Evolutionary conservation across 805 yeast genomes (phyloP).

Genomic region (Nematodospora valgi): DNA sequence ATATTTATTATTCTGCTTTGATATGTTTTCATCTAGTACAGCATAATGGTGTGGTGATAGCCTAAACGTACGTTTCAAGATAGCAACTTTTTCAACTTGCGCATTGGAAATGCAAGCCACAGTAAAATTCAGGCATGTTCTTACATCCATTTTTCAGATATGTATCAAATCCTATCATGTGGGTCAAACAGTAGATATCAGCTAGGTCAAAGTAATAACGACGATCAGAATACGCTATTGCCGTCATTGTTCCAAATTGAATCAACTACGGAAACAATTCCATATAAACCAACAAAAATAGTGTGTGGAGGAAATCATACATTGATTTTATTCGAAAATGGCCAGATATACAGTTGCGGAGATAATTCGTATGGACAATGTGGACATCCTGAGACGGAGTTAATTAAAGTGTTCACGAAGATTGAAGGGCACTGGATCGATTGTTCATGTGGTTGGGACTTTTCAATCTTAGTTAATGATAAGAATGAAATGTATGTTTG

Average conservation of each 20-base stretch:
- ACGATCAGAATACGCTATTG: slow-evolving; percentile 35
- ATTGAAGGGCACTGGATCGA: slow-evolving; percentile 36
- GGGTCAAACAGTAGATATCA: slow-evolving; percentile 87
- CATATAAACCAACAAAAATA: slow-evolving; percentile 38
- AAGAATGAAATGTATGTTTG: slow-evolving; percentile 43
- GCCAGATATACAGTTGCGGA: slow-evolving; percentile 58
- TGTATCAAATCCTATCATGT: slow-evolving; percentile 44
- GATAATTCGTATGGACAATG: slow-evolving; percentile 56
- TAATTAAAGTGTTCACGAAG: slow-evolving; percentile 14
- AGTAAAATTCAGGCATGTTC: neutral
- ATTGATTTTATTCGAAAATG: slow-evolving; percentile 50
- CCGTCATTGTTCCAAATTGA: slow-evolving; percentile 13
- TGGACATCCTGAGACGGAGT: slow-evolving; percentile 20
- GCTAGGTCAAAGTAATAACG: slow-evolving; percentile 56
- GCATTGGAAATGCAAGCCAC: neutral
- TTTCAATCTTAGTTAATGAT: slow-evolving; percentile 46
- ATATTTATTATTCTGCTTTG: too few relatives aligned
- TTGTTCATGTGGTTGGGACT: slow-evolving; percentile 81
- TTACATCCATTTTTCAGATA: neutral
- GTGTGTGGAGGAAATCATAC: slow-evolving; percentile 90
- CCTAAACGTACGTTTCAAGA: neutral
- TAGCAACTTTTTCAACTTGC: neutral
- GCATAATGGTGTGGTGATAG: neutral
- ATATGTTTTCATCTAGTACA: too few relatives aligned
- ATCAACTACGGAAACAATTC: slow-evolving; percentile 10